These are phyloP conservation scores for Syzygium grande DNA, from an alignment of 345 rosid species.

Conservation along the genomic window DNA sequence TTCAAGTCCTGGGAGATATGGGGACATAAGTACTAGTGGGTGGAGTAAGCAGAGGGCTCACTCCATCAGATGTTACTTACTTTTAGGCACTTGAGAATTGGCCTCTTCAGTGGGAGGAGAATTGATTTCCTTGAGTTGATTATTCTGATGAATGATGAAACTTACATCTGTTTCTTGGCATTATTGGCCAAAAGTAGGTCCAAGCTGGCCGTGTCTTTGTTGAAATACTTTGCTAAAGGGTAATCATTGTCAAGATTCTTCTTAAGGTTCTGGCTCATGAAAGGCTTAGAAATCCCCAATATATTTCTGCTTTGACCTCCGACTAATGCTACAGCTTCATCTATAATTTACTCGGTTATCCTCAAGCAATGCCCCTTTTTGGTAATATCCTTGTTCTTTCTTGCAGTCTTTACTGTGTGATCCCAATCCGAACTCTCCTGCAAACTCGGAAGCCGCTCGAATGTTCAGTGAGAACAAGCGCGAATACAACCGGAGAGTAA, in stretches of 20 bases:
- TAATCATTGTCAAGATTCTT: not conserved
- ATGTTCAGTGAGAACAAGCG: constrained; percentile 74
- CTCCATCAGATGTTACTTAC: not conserved
- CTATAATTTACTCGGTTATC: not conserved
- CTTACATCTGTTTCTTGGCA: not conserved
- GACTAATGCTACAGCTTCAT: not conserved
- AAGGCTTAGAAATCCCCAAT: not conserved
- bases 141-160: not conserved
- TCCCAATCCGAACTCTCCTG: constrained; percentile 76
- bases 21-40: not conserved
- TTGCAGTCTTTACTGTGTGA: constrained; percentile 65
- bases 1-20: not conserved
- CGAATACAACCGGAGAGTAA: constrained; percentile 55
- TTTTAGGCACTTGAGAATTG: not conserved
- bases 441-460: constrained; percentile 72
- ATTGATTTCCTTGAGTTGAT: not conserved
- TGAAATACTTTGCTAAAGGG: not conserved
- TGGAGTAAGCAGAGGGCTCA: not conserved
- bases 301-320: not conserved
- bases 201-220: not conserved
- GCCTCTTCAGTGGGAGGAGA: not conserved
- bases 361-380: not conserved
- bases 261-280: not conserved
- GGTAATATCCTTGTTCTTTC: not conserved
- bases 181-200: not conserved